Base-by-base conservation (phyloP, 2,329 filamentous ascomycete species). In the Colletotrichum shisoi region DNA sequence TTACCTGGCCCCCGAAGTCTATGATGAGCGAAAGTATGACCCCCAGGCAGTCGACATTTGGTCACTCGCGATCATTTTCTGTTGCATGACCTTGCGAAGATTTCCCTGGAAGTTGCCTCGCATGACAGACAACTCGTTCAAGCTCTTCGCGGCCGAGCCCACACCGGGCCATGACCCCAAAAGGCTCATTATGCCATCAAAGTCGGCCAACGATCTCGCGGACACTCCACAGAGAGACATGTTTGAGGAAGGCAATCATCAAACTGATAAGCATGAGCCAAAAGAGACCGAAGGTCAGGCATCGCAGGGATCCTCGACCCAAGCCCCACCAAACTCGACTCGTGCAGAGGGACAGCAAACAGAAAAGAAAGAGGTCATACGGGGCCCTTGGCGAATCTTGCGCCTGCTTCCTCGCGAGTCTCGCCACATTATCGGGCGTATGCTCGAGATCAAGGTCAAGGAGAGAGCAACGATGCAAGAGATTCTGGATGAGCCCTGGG, bases 31-130 rank as follows among this genome's bases (percentile, higher is more conserved):
- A 71, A 94, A 93, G 75, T 99, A 99, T 76, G 94, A 99, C 74
- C 93, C 95, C 1, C 91, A 94, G 69, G 92, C 93, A 7, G 92
- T 94, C 1, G 95, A 99, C 79, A 93, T 99, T 67, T 99, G 95
- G 95, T 99, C 95, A 12, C 83, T 99, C 67, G 95, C 94, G 19
- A 99, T 99, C 72, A 98, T 99, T 62, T 99, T 94, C 80, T 98
- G 95, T 79, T 99, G 95, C 82, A 99, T 99, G 95, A 95, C 93
- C 5, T 83, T 99, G 48, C 87, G 95, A 24, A 85, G 95, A 42
- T 99, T 99, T 75, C 95, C 95, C 0, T 99, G 95, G 95, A 99
- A 99, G 80, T 89, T 96, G 42, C 95, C 95, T 4, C 88, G 94
- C 46, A 82, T 93, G 76, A 92, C 92, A 3, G 95, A 99, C 77